Base-by-base conservation (phyloP, 805 yeast genomes). In the Vanderwaltozyma verrucispora region DNA sequence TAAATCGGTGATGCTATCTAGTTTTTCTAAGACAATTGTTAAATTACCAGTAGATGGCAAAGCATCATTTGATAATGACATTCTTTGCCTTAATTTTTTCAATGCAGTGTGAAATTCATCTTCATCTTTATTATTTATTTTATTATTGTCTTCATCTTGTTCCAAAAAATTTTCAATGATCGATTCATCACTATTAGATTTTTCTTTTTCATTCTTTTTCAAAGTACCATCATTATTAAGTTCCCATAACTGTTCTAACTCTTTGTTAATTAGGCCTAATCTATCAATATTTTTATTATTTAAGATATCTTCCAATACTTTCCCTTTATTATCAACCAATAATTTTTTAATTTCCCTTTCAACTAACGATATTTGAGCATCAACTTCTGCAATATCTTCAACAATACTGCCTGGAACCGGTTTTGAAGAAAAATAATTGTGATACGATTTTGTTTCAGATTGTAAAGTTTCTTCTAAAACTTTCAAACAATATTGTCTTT, bases 381-480 rank as follows among this genome's bases (percentile, higher is more conserved):
- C 86, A 25, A 80, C 56, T 49, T 81, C 89, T 0, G 88, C 88
- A 30, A 81, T 77, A 50, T 78, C 87, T 45, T 80, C 85, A 1
- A 76, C 72, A 17, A 56, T 44, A 25, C 54, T 54, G 24, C 63
- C 62, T 2, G 57, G 46, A 8, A 50, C 48, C 1, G 69, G 65
- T 14, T 44, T 66, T 23, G 62, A 66, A 1, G 60, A 69, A 50
- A 53, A 71, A 48, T 55, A 73, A 43, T 60, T 61, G 46, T 35
- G 56, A 48, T 48, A 76, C 49, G 53, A 77, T 42, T 53, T 68
- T 39, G 57, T 67, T 25, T 74, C 74, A 31, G 72, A 71, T 31
- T 71, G 65, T 27, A 78, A 56, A 10, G 75, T 52, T 2, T 55
- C 60, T 26, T 57, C 51, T 13, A 72, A 44, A 33, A 57, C 62